Evolutionary conservation across 257 asterid genomes (phyloP).

Genomic region (Cordia subcordata): DNA sequence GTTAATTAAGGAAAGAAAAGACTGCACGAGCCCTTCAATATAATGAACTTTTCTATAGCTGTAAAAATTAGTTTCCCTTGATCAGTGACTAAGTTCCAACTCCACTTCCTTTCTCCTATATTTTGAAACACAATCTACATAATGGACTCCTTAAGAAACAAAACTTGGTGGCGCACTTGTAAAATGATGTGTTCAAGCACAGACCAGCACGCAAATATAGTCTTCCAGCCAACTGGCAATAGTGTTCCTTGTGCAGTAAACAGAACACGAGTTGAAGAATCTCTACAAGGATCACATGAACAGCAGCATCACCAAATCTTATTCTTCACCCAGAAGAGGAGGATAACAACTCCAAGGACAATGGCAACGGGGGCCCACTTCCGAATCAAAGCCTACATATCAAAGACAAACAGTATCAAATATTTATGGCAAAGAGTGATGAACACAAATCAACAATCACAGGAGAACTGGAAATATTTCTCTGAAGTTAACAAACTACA

Average conservation of each 20-base stretch:
- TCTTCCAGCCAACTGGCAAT: not conserved
- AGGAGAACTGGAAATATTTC: not conserved
- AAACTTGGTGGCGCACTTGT: not conserved
- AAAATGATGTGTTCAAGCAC: too few relatives aligned
- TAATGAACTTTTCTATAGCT: not conserved
- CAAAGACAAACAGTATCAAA: not conserved
- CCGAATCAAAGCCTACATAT: slow-evolving; percentile 74
- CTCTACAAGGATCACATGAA: not conserved
- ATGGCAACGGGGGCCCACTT: slow-evolving; percentile 93
- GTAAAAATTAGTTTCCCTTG: not conserved
- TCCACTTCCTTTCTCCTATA: not conserved
- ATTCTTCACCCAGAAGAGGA: slow-evolving; percentile 72
- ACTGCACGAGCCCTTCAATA: not conserved
- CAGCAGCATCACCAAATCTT: slow-evolving; percentile 70
- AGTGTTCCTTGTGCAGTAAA: not conserved
- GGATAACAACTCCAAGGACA: slow-evolving; percentile 75
- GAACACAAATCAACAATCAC: not conserved
- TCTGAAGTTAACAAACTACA: not conserved
- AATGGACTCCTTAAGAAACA: not conserved
- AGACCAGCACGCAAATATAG: not conserved
- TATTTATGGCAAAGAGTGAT: not conserved
- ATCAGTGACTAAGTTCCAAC: not conserved
- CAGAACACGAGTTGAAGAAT: not conserved
- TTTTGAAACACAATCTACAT: too few relatives aligned
- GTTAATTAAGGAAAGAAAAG: too few relatives aligned